Conservation (phyloP, 2,329 filamentous ascomycete genomes). For the Podosphaera aphanis region DNA sequence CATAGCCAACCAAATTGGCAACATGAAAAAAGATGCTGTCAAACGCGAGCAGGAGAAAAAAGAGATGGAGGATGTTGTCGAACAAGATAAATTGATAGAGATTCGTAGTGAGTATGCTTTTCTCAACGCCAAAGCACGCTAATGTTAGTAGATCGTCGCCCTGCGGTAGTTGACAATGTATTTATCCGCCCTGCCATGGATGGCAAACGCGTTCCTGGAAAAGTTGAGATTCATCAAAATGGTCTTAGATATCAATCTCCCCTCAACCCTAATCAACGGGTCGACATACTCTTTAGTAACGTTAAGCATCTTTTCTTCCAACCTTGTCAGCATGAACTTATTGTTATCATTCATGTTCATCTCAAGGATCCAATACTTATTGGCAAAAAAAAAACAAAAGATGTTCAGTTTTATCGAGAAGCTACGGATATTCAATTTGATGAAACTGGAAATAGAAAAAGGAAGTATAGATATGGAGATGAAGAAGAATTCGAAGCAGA, state of each 20-base stretch:
- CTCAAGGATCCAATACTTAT: constrained; percentile 96
- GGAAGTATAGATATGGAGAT: constrained; percentile 91
- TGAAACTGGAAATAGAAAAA: constrained; percentile 91
- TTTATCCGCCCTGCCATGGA: constrained; percentile 90
- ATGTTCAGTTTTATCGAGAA: constrained; percentile 94
- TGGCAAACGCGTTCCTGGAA: constrained; percentile 85
- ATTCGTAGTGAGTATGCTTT: constrained; percentile 50
- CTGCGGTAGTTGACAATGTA: constrained; percentile 74
- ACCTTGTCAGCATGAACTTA: constrained; percentile 83
- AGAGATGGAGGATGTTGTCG: constrained; percentile 96
- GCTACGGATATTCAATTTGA: constrained; percentile 97
- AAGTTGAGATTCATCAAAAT: constrained; percentile 94
- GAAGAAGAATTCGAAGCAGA: constrained; percentile 98
- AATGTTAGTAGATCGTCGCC: constrained; percentile 52
- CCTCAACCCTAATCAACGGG: constrained; percentile 54
- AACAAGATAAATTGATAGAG: constrained; percentile 91
- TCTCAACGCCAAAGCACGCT: constrained; percentile 14
- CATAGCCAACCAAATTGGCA: constrained; percentile 79
- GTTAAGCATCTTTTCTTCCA: constrained; percentile 98
- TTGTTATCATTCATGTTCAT: constrained; percentile 95
- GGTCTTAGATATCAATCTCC: constrained; percentile 86
- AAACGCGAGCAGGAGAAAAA: constrained; percentile 97
- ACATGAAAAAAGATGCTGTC: constrained; percentile 78
- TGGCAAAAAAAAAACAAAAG: constrained; percentile 94
- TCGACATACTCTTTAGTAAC: constrained; percentile 93